Evolutionary conservation across 2,329 filamentous ascomycete species (phyloP).

Genomic region (Thelonectria olida): DNA sequence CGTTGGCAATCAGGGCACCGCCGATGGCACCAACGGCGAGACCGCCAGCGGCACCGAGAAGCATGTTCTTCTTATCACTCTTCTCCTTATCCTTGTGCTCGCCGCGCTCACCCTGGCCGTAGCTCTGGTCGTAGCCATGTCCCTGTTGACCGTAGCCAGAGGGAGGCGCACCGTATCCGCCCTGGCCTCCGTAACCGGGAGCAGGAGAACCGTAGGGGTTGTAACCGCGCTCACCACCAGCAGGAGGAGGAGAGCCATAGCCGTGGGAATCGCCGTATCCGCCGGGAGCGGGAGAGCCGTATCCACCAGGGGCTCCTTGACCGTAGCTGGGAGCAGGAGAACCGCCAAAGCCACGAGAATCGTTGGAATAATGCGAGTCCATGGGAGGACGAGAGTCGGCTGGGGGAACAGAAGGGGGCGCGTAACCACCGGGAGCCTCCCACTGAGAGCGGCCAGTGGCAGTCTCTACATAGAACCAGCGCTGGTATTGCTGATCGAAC

Average conservation of each 20-base stretch:
- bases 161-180: slow-evolving; percentile 22
- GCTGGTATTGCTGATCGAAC: slow-evolving; percentile 68
- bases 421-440: slow-evolving; percentile 60
- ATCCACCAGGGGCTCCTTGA: slow-evolving; percentile 24
- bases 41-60: slow-evolving; percentile 68
- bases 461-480: slow-evolving; percentile 73
- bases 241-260: slow-evolving; percentile 18
- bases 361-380: slow-evolving; percentile 33
- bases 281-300: slow-evolving; percentile 32
- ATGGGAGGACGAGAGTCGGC: slow-evolving; percentile 34
- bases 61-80: slow-evolving; percentile 61
- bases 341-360: slow-evolving; percentile 33
- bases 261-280: slow-evolving; percentile 11
- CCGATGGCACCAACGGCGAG: slow-evolving; percentile 65
- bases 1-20: slow-evolving; percentile 66
- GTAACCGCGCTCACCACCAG: slow-evolving; percentile 2
- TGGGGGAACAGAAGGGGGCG: slow-evolving; percentile 29
- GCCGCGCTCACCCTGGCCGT: slow-evolving; percentile 32
- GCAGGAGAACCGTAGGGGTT: neutral
- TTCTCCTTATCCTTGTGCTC: slow-evolving; percentile 48
- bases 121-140: slow-evolving; percentile 22
- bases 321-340: slow-evolving; percentile 7
- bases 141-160: slow-evolving; percentile 24
- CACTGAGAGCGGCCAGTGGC: slow-evolving; percentile 70
- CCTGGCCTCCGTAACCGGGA: slow-evolving; percentile 4